Conservation (phyloP, 2,329 filamentous ascomycete species). For the Didymella lethalis region DNA sequence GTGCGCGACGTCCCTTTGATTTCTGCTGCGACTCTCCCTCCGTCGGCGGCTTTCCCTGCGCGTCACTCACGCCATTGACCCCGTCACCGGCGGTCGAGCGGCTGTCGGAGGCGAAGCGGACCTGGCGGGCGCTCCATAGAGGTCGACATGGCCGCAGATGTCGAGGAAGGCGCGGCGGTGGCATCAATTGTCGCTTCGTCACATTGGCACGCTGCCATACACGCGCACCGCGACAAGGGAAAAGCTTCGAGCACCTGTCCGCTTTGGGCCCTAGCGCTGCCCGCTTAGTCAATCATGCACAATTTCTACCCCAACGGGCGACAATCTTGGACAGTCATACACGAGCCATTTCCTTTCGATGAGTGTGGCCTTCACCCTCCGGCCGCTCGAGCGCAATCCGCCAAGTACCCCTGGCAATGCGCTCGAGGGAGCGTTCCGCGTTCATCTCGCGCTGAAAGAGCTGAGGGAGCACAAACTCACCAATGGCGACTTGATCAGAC, state of each 20-base stretch:
- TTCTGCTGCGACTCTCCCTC: background rate
- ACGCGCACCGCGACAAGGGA: conserved; percentile 21
- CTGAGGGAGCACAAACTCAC: conserved; percentile 63
- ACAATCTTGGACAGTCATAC: background rate
- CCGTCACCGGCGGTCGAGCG: conserved; percentile 23
- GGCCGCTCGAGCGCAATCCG: conserved; percentile 60
- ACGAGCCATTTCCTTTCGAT: conserved; percentile 21
- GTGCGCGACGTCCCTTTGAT: background rate
- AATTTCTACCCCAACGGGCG: conserved; percentile 22
- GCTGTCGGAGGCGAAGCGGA: conserved; percentile 38
- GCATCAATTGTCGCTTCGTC: conserved; percentile 54
- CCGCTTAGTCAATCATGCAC: conserved; percentile 33
- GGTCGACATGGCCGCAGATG: conserved; percentile 55
- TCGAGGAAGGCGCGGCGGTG: conserved; percentile 52
- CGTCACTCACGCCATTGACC: background rate
- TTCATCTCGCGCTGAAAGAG: conserved; percentile 64
- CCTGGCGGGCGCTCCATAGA: conserved; percentile 50
- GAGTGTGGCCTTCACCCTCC: conserved; percentile 58
- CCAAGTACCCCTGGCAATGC: conserved; percentile 55
- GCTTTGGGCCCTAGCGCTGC: conserved; percentile 11
- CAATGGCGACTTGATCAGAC: conserved; percentile 66
- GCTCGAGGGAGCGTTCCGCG: conserved; percentile 65
- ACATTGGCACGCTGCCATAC: conserved; percentile 43
- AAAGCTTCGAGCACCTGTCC: conserved; percentile 32
- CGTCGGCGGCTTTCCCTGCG: background rate